Base-by-base conservation (phyloP, 2,329 filamentous ascomycete genomes). In the Juglanconis sp. region DNA sequence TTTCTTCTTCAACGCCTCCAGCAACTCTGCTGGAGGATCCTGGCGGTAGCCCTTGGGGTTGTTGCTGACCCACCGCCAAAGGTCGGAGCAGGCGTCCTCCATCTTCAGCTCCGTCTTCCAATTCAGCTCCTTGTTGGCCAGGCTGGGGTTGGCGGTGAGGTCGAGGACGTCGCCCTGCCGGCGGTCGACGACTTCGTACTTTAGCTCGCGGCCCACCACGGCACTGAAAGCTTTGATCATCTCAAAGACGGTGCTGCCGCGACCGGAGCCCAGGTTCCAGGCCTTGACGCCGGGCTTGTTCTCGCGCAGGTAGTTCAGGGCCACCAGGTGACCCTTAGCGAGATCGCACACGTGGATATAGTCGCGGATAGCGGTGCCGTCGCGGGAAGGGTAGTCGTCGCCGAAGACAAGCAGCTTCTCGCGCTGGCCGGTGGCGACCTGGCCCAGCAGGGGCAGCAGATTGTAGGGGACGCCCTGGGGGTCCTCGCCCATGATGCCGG, bases 271-370 rank as follows among this genome's bases (percentile, higher is more conserved):
- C 67, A 99, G 76, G 78, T 99, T 99, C 94, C 94, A 99, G 59
- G 92, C 93, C 73, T 91, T 90, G 67, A 97, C 90, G 59, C 95
- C 95, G 17, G 95, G 94, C 69, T 92, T 85, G 67, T 94, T 80
- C 66, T 90, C 83, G 68, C 90, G 89, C 54, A 97, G 88, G 79
- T 96, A 91, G 79, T 95, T 92, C 68, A 99, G 88, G 30, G 96
- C 95, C 62, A 91, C 85, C 61, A 96, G 80, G 75, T 97, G 93
- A 63, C 93, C 93, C 64, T 85, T 85, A 50, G 93, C 91, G 31
- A 97, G 87, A 71, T 97, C 93, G 65, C 96, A 83, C 61, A 97
- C 91, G 81, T 97, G 93, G 76, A 99, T 97, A 82, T 99, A 99
- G 79, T 99, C 95, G 68, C 95, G 90, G 74, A 97, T 96, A 64